These are phyloP conservation scores for Corylus avellana DNA, from an alignment of 306 rosid species.

Conservation along the genomic window DNA sequence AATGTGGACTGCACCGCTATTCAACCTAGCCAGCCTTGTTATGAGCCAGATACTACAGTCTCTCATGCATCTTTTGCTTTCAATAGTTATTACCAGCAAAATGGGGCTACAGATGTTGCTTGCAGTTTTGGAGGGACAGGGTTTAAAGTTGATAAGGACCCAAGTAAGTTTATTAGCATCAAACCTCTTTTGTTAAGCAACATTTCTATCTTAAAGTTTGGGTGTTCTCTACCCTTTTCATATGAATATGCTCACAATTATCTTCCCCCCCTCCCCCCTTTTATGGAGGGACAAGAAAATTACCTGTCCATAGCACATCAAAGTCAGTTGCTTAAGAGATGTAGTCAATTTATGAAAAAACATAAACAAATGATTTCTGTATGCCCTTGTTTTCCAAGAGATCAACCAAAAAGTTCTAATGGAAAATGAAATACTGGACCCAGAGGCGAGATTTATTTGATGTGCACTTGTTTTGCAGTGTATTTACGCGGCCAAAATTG, in stretches of 20 bases:
- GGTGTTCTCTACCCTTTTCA: not conserved
- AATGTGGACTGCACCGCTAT: constrained; percentile 90
- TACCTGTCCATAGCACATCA: constrained; percentile 7
- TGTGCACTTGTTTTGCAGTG: not conserved
- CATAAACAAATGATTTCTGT: not conserved
- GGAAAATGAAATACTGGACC: not conserved
- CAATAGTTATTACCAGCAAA: constrained; percentile 87
- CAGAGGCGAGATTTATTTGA: not conserved
- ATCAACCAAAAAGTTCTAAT: not conserved
- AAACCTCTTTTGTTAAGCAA: not conserved
- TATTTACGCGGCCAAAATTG: not conserved
- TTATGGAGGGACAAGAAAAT: not conserved
- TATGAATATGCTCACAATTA: not conserved
- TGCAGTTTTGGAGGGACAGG: constrained; percentile 94
- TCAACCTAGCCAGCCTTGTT: constrained; percentile 98
- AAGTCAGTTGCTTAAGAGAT: not conserved
- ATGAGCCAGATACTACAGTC: constrained; percentile 75
- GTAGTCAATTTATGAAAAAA: not conserved
- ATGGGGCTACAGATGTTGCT: constrained; percentile 90
- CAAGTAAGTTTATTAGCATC: constrained; percentile 61
- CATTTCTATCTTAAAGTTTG: not conserved
- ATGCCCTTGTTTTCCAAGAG: not conserved
- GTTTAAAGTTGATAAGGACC: constrained; percentile 79
- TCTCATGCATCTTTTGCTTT: constrained; percentile 94
- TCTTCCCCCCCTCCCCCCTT: too few species aligned